Percentiles rank a stretch among this genome's conserved stretches.
Evolutionary conservation across 345 rosid genomes (phyloP).

Genomic region (Atalantia buxifolia): DNA sequence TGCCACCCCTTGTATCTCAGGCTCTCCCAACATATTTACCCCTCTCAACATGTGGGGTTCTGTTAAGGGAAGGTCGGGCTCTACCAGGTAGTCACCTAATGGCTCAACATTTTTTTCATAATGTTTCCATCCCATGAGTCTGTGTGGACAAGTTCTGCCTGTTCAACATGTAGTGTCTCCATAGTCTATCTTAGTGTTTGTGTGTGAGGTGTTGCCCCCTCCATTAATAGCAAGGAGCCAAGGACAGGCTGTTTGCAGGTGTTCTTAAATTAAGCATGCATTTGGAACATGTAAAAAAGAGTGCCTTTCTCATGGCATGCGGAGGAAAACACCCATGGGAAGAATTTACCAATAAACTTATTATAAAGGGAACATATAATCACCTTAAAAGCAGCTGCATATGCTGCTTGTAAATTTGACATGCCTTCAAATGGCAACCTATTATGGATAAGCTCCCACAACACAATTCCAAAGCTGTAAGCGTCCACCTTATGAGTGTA

Average conservation of each 20-base stretch:
- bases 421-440: conserved; percentile 99
- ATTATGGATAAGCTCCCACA: conserved; percentile 96
- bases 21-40: neutral
- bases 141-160: neutral
- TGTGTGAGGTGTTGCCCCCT: neutral
- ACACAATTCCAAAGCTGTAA: conserved; percentile 95
- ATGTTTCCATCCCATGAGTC: neutral
- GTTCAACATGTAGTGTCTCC: neutral
- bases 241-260: neutral
- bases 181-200: neutral
- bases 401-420: conserved; percentile 99
- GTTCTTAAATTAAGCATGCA: conserved; percentile 6
- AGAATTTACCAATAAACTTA: neutral
- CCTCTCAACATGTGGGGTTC: neutral
- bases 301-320: neutral
- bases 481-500: conserved; percentile 95
- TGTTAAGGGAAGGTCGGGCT: neutral
- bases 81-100: too few relatives aligned
- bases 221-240: neutral
- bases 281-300: neutral
- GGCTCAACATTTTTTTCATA: neutral
- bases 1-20: neutral
- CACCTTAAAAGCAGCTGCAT: conserved; percentile 99
- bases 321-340: neutral
- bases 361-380: neutral